A percentile compares a stretch with the other conserved stretches of the same genome.
These are phyloP conservation scores for Clarireedia paspali DNA, from an alignment of 2,329 filamentous ascomycete species.

Conservation along the genomic window DNA sequence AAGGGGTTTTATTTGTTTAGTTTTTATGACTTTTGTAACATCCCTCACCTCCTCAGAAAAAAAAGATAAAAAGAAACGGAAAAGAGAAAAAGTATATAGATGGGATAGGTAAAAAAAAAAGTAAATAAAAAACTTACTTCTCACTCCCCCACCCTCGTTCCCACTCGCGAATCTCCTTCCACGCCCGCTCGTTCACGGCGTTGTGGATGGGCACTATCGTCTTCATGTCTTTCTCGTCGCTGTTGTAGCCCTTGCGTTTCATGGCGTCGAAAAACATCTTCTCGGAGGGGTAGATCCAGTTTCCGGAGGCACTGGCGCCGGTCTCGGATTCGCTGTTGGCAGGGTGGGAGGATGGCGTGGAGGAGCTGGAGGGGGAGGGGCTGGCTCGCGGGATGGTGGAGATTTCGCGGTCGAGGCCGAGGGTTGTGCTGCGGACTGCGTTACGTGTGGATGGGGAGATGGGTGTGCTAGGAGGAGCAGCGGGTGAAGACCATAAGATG, in stretches of 20 bases:
- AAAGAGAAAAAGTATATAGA: background rate
- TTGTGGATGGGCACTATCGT: constrained; percentile 97
- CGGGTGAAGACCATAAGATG: constrained; percentile 11
- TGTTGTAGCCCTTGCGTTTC: constrained; percentile 77
- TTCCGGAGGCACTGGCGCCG: constrained; percentile 60
- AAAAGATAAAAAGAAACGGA: background rate
- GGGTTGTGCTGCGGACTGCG: constrained; percentile 55
- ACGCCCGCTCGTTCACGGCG: constrained; percentile 94
- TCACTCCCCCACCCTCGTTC: constrained; percentile 61
- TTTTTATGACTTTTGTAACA: too few relatives aligned
- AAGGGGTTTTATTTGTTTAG: too few relatives aligned
- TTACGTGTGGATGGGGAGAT: constrained; percentile 53
- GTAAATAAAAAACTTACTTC: constrained; percentile 37
- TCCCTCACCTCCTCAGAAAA: too few relatives aligned
- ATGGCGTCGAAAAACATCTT: constrained; percentile 98
- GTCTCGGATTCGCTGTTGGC: constrained; percentile 77
- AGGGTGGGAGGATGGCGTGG: constrained; percentile 31
- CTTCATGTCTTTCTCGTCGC: constrained; percentile 67
- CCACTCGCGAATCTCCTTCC: constrained; percentile 87
- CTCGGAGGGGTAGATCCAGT: constrained; percentile 97
- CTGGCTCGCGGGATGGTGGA: constrained; percentile 68
- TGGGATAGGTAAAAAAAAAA: too few relatives aligned
- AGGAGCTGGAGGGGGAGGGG: constrained; percentile 22
- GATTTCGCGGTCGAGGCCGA: constrained; percentile 63
- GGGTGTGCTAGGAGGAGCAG: constrained; percentile 5